Base-by-base conservation (phyloP, 805 yeast genomes). In the Metschnikowia santaceciliae region DNA sequence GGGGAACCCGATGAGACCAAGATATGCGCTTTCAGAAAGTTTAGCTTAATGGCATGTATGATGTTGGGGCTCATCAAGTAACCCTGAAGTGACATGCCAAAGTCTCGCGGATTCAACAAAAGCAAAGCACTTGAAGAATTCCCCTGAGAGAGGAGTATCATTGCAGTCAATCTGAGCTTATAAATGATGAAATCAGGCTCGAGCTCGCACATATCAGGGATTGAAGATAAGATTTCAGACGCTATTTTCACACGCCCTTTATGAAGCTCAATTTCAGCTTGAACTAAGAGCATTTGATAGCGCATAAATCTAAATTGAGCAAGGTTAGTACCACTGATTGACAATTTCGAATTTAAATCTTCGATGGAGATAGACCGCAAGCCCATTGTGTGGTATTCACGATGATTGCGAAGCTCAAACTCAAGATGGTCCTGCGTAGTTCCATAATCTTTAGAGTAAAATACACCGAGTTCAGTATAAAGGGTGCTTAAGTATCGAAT, bases 391-490 rank as follows among this genome's bases (percentile, higher is more conserved):
- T 62, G 56, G 7, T 76, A 62, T 2, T 72, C 59, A 4, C 75
- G 62, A 46, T 65, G 65, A 40, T 80, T 83, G 20, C 67, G 67
- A 4, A 70, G 56, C 45, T 73, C 71, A 22, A 55, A 53, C 36
- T 46, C 51, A n/a, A 53, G 41, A 6, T 37, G 30, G 15, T 53
- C 56, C 17, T 41, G 37, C 4, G 47, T 32, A 6, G 54, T 46
- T 15, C 63, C 57, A n/a, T 57, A 60, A 5, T 58, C 59, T 1
- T 67, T 65, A 6, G 78, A 69, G 33, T 72, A 66, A 2, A 68
- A 72, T n/a, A 71, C 41, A 0, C 82, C 79, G 33, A 81, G 65
- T 3, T 73, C 76, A n/a, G 68, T 64, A 61, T 81, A 82, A 2
- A 77, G 61, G 14, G 73, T 71, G 17, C 82, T 71, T 30, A 83